Conservation (phyloP, 2,329 filamentous ascomycete genomes). For the Aspergillus udagawae region DNA sequence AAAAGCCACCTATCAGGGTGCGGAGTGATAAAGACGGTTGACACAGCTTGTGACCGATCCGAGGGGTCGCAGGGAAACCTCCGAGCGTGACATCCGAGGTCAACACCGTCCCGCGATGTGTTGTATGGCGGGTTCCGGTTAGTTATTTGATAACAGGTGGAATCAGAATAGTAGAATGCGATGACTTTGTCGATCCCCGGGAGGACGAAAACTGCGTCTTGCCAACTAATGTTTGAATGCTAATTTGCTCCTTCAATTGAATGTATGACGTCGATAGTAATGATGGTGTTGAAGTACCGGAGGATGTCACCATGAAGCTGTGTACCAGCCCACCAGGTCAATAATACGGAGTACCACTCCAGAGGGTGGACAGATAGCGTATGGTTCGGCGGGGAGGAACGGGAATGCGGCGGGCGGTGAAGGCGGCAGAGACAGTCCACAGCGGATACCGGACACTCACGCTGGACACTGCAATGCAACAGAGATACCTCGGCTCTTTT, state of each 20-base stretch:
- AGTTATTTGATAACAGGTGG: neutral
- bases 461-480: constrained; percentile 13
- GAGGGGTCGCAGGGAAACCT: constrained; percentile 10
- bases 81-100: constrained; percentile 15
- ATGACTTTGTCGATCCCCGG: neutral
- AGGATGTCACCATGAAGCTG: neutral
- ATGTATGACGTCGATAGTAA: neutral
- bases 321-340: too few species aligned
- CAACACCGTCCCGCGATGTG: neutral
- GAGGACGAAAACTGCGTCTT: neutral
- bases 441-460: constrained; percentile 9
- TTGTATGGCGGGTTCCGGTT: neutral
- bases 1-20: constrained; percentile 8
- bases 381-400: constrained; percentile 11
- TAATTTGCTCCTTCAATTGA: neutral
- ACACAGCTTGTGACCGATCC: constrained; percentile 8
- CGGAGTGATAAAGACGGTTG: neutral
- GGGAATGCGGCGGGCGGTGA: constrained; percentile 11
- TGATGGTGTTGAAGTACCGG: neutral
- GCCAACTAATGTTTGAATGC: neutral
- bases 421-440: constrained; percentile 7
- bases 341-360: too few species aligned
- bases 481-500: constrained; percentile 27
- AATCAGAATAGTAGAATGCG: neutral
- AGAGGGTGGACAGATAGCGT: neutral